Percentiles rank a stretch among this genome's conserved stretches.
Evolutionary conservation across 2,329 filamentous ascomycete species (phyloP).

Genomic region (Talaromyces sp.): DNA sequence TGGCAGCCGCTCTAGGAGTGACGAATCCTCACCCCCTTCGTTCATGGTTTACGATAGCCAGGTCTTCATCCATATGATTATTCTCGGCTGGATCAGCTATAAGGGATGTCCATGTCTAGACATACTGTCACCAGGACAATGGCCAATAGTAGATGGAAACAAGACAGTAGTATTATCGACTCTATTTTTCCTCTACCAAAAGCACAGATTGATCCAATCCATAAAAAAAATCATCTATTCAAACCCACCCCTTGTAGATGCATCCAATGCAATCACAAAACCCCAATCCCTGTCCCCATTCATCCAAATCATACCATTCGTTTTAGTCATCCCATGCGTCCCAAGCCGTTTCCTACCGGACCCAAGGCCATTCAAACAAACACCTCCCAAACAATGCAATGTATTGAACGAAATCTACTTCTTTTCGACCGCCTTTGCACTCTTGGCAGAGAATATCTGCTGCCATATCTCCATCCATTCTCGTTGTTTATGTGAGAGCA

Average conservation of each 20-base stretch:
- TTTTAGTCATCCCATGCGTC: not conserved
- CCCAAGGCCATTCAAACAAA: not conserved
- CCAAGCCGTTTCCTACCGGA: not conserved
- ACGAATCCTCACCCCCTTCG: not conserved
- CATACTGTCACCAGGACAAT: not conserved
- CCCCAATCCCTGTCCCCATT: not conserved
- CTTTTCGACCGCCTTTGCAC: slow-evolving; percentile 4
- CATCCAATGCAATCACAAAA: not conserved
- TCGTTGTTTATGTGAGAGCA: slow-evolving; percentile 60
- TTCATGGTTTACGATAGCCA: not conserved
- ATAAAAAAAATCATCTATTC: not conserved
- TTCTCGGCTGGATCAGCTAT: not conserved
- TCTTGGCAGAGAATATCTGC: slow-evolving; percentile 55
- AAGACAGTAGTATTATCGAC: not conserved
- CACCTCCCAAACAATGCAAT: not conserved
- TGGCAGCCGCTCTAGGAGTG: not conserved
- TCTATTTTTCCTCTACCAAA: not conserved
- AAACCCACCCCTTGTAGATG: not conserved
- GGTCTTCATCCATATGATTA: not conserved
- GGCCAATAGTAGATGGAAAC: not conserved
- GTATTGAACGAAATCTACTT: not conserved
- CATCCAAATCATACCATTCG: not conserved
- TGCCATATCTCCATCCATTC: slow-evolving; percentile 75
- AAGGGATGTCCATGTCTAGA: not conserved
- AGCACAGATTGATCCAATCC: not conserved